Conservation (phyloP, 208 protist genomes). For the Crithidia brevicula region DNA sequence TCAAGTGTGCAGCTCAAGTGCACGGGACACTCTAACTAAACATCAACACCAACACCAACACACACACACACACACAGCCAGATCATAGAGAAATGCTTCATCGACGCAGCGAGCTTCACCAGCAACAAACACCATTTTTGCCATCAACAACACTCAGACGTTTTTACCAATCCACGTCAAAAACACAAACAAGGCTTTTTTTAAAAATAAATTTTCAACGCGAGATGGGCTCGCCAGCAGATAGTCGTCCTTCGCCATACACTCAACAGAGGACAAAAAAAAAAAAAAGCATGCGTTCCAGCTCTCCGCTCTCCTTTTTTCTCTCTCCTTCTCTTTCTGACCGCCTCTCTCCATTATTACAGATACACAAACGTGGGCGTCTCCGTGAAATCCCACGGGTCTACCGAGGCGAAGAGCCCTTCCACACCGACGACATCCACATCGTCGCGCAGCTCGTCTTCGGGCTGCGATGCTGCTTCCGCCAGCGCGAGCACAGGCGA, state of each 20-base stretch:
- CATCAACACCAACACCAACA: not conserved
- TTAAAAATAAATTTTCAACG: too few relatives aligned
- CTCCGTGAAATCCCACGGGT: slow-evolving; percentile 48
- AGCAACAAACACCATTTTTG: too few relatives aligned
- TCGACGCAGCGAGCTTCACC: too few relatives aligned
- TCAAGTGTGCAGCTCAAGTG: not conserved
- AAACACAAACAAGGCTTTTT: too few relatives aligned
- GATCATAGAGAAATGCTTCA: not conserved
- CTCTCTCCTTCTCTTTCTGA: slow-evolving; percentile 5
- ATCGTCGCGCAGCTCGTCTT: not conserved
- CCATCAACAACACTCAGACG: too few relatives aligned
- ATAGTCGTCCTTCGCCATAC: too few relatives aligned
- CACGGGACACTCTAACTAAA: not conserved
- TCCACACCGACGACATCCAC: slow-evolving; percentile 2
- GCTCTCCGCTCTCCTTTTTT: not conserved
- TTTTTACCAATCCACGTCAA: not conserved
- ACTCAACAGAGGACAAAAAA: not conserved
- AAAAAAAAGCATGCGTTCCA: not conserved
- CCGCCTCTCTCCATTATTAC: slow-evolving; percentile 24
- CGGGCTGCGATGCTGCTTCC: slow-evolving; percentile 13
- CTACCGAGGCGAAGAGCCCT: slow-evolving; percentile 11
- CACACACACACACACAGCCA: slow-evolving; percentile 7
- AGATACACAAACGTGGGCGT: slow-evolving; percentile 51
- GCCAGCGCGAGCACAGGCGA: slow-evolving; percentile 7
- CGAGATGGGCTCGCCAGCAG: too few relatives aligned